Conservation (phyloP, 306 rosid genomes). For the Fragaria ananassa region DNA sequence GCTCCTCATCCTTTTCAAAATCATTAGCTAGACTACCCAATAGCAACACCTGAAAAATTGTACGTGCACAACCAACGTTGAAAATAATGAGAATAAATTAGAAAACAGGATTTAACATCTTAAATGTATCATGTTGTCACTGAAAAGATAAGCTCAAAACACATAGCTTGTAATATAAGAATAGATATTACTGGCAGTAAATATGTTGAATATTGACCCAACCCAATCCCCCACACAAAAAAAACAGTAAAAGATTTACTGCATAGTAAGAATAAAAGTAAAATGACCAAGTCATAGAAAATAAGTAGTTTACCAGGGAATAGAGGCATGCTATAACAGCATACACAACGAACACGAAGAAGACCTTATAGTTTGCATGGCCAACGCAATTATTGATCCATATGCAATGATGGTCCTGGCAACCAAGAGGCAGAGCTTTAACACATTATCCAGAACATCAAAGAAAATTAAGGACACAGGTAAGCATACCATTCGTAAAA, state of each 20-base stretch:
- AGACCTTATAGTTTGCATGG: constrained; percentile 86
- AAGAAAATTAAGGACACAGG: constrained; percentile 25
- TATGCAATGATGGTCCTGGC: constrained; percentile 96
- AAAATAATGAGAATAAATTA: constrained; percentile 5
- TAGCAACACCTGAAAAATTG: constrained; percentile 67
- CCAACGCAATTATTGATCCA: constrained; percentile 98
- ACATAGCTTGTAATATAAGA: neutral
- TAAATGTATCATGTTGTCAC: constrained; percentile 12
- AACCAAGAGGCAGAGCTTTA: constrained; percentile 42
- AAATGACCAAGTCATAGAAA: constrained; percentile 7
- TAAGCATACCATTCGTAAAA: constrained; percentile 87
- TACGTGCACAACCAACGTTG: neutral
- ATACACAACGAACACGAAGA: constrained; percentile 76
- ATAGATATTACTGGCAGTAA: neutral
- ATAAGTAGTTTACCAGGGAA: constrained; percentile 72
- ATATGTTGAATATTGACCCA: constrained; percentile 2
- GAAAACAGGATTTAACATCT: constrained; percentile 5
- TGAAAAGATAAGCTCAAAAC: constrained; percentile 10
- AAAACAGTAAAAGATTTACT: neutral
- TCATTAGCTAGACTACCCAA: constrained; percentile 75
- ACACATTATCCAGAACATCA: constrained; percentile 30
- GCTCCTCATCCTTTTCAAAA: constrained; percentile 52
- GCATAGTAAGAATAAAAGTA: constrained; percentile 13
- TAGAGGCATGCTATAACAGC: constrained; percentile 80
- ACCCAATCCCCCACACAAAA: neutral